Base-by-base conservation (phyloP, 2,329 filamentous ascomycete genomes). In the Epichloe scottii region DNA sequence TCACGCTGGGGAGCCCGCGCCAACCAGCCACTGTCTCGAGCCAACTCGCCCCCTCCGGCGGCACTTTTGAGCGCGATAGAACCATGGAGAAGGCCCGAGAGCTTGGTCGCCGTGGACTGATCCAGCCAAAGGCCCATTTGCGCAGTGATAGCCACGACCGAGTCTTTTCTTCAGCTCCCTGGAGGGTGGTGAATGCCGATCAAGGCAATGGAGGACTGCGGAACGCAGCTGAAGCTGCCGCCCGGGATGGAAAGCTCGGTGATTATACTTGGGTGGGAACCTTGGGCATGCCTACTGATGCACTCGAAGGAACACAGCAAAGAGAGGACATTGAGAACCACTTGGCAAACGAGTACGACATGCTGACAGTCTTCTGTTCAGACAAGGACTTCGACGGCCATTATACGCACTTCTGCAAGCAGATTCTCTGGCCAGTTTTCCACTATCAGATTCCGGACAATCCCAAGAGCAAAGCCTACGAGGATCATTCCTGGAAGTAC, bases 401-500 rank as follows among this genome's bases (percentile, higher is more conserved):
- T 68, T 97, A 97, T 63, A 81, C 85, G 12, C 90, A 96, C 68
- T 97, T 93, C 65, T 96, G 90, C 82, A 97, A 97, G 72, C 89
- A 91, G 63, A 95, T 97, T 51, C 75, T 97, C 6, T 97, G 91
- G 91, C 91, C 91, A 1, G 90, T 96, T 54, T 95, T 97, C 68
- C 90, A 97, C 69, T 97, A 97, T 66, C 90, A 96, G 68, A 95
- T 97, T 53, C 93, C 91, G 0, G 93, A 97, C 64, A 94, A 95
- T 63, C 91, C 91, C 26, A 95, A 95, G 75, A 96, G 89, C 79
- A 97, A 97, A 67, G 91, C 91, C 0, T 97, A 95, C 66, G 86
- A 95, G 66, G 91, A 97, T 59, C 90, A 97, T 68, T 96, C 90
- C 0, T 97, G 90, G 89, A 79, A 89, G 58, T 95, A 88, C 71